Evolutionary conservation across 164 flowering plant species (phyloP), one percentile per base, ranked within the genome.

Genomic region (grape (Vitis vinifera)): DNA sequence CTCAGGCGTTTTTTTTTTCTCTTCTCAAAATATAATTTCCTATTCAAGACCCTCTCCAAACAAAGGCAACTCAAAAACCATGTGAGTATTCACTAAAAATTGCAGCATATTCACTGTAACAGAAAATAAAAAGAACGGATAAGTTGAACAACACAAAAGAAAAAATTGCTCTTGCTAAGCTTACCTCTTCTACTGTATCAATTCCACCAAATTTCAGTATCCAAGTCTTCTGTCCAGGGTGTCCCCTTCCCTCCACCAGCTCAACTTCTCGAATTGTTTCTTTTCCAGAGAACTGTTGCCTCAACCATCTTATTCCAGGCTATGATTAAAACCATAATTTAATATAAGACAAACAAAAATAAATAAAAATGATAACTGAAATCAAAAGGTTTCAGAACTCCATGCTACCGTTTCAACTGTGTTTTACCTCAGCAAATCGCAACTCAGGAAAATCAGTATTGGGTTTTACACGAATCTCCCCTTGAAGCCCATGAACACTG

Each of bases 291-390:
- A 84, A 62, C 66, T 75, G 78, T 67, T 84, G 86, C 75, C 83
- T 87, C 78, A 95, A 71, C 99, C 98, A 95, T 81, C 98, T 83
- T 77, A 15, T 89, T 56, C 99, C 99, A 72, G 92, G 92, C 97
- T 90, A 56, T 58, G 55, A 27, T 6, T 74, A 72, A 76, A 67
- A 51, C 30, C 64, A 67, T 0, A 23, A 27, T 9, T 67, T 3
- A 17, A 58, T 51, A 56, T 48, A 23, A 53, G 48, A 14, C 8
- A 66, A 19, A 15, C 14, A 23, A 47, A 8, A 37, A 27, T 3
- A 50, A 51, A 63, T 16, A 9, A 47, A 9, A 10, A 12, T 15
- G 16, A 57, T 17, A 16, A 50, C 15, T n/a, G 30, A 15, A 17
- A 53, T 14, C 47, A 29, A 58, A 63, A 37, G 11, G n/a, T 57